Conservation (phyloP, 2,329 filamentous ascomycete genomes). For the Trichoderma semiorbis region DNA sequence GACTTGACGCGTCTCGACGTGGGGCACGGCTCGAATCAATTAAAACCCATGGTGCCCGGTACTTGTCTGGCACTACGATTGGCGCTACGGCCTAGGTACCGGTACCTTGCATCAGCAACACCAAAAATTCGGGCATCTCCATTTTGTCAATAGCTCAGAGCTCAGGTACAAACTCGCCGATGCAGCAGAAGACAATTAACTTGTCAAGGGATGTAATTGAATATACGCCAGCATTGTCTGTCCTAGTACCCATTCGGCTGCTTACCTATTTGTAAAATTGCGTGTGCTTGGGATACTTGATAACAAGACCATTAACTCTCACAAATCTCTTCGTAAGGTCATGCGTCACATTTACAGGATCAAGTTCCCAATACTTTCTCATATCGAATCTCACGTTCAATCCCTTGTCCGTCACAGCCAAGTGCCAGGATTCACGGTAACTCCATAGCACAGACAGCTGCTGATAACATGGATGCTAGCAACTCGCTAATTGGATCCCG, state of each 20-base stretch:
- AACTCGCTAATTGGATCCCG: background rate
- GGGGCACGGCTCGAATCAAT: constrained; percentile 25
- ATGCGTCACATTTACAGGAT: background rate
- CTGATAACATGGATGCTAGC: background rate
- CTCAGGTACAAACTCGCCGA: background rate
- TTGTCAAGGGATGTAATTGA: background rate
- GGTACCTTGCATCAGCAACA: background rate
- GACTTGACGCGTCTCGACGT: constrained; percentile 31
- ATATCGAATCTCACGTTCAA: background rate
- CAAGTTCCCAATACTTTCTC: background rate
- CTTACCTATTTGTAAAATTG: background rate
- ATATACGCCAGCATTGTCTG: background rate
- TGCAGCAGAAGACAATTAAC: background rate
- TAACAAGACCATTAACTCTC: background rate
- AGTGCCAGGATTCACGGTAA: background rate
- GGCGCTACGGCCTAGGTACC: background rate
- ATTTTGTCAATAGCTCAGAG: background rate
- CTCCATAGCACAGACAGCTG: background rate
- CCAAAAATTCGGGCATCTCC: background rate
- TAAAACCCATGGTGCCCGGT: constrained; percentile 18
- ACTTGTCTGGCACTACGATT: background rate
- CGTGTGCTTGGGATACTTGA: background rate
- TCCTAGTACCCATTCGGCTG: background rate
- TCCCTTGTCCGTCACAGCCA: background rate
- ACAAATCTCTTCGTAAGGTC: background rate